phyloP scores from a whole-genome alignment of 805 yeast species.

The Aciculoconidium aculeatum region DNA sequence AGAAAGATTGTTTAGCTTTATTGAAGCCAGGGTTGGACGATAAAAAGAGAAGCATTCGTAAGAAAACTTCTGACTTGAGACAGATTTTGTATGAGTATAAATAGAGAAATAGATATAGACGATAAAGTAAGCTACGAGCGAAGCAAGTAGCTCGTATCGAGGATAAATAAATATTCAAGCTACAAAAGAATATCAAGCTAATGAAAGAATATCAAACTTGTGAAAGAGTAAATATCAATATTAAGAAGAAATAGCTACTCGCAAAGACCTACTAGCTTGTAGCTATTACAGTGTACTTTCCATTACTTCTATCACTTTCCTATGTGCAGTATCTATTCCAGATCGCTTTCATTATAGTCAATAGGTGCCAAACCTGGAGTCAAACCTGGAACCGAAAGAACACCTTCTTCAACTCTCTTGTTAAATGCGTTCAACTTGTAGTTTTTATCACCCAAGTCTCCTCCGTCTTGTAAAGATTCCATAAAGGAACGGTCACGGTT shows the following conservation, averaged over 20 bases:
- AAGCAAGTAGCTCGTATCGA: no score
- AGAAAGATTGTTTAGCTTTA: slow-evolving; percentile 40
- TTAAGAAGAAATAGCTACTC: no score
- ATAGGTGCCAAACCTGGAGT: slow-evolving; percentile 88
- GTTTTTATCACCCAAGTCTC: slow-evolving; percentile 10
- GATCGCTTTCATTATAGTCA: slow-evolving; percentile 34
- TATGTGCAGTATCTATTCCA: no score
- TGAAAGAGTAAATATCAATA: no score
- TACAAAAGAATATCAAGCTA: no score
- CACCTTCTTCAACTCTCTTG: slow-evolving; percentile 38
- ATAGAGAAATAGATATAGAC: no score
- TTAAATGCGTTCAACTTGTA: slow-evolving; percentile 20
- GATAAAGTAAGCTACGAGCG: no score
- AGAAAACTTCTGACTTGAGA: slow-evolving; percentile 71
- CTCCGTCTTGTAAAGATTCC: slow-evolving; percentile 7
- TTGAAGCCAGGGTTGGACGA: slow-evolving; percentile 62
- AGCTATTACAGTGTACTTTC: no score
- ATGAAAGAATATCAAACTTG: no score
- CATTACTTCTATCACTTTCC: no score
- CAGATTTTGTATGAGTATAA: slow-evolving; percentile 59
- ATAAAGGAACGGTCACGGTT: slow-evolving; percentile 23
- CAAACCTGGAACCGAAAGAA: slow-evolving; percentile 52
- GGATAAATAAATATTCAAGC: no score
- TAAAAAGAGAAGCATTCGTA: slow-evolving; percentile 66
- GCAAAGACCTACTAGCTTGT: no score